Percentiles rank a stretch among this genome's conserved stretches.
Evolutionary conservation across 2,329 filamentous ascomycete genomes (phyloP).

Genomic region (Rhinocladiella mackenziei): DNA sequence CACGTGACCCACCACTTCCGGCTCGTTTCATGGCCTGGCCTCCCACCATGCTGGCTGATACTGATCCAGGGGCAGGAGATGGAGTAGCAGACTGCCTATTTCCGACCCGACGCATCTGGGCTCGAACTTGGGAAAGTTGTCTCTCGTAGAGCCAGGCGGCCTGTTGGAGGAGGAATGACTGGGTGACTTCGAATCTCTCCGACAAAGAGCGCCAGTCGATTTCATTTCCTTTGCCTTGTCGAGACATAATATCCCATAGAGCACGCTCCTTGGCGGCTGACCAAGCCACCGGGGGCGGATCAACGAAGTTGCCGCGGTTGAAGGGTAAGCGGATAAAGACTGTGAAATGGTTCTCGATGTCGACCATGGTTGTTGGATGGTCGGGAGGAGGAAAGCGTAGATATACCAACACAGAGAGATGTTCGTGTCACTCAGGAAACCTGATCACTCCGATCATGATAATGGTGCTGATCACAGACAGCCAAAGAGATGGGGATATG

Average conservation of each 20-base stretch:
- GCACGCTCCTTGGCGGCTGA: slow-evolving; percentile 78
- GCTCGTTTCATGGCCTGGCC: slow-evolving; percentile 36
- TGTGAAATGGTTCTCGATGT: slow-evolving; percentile 48
- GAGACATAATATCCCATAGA: slow-evolving; percentile 85
- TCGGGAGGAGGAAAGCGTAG: not conserved
- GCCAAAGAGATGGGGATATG: too few relatives aligned
- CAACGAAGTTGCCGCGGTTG: slow-evolving; percentile 77
- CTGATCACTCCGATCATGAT: not conserved
- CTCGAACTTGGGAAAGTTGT: slow-evolving; percentile 82
- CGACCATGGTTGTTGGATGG: slow-evolving; percentile 18
- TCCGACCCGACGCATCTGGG: slow-evolving; percentile 71
- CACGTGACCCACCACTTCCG: slow-evolving; percentile 36
- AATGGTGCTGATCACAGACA: not conserved
- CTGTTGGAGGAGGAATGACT: slow-evolving; percentile 86
- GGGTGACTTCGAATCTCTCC: slow-evolving; percentile 73
- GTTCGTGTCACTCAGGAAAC: not conserved
- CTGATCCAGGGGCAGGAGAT: slow-evolving; percentile 42
- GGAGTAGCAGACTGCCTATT: slow-evolving; percentile 40
- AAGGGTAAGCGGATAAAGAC: slow-evolving; percentile 90
- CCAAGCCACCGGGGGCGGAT: slow-evolving; percentile 88
- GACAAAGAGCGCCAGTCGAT: slow-evolving; percentile 73
- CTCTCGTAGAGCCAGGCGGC: slow-evolving; percentile 90
- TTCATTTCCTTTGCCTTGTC: slow-evolving; percentile 66
- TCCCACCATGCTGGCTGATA: slow-evolving; percentile 41
- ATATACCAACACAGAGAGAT: not conserved